phyloP scores from a whole-genome alignment of 139 green algal species.

The Tetraselmis striata region DNA sequence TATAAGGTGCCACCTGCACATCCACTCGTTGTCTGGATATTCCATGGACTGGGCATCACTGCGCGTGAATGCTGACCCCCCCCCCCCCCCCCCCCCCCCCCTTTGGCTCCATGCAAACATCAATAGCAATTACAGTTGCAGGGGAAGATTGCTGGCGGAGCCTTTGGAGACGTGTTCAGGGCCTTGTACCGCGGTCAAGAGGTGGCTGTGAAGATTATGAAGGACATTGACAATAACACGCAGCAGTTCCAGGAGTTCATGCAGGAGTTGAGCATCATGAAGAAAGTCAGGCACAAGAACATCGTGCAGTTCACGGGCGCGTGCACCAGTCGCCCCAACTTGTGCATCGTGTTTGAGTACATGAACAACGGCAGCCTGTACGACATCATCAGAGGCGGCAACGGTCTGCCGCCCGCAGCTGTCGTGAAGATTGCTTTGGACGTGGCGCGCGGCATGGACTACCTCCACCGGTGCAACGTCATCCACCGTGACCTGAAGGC shows the following conservation, averaged over 20 bases:
- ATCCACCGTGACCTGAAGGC: slow-evolving; percentile 87
- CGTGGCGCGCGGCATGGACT: slow-evolving; percentile 85
- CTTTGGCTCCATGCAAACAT: too few relatives aligned
- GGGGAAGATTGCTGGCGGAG: slow-evolving; percentile 78
- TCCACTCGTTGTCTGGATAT: too few relatives aligned
- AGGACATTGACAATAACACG: slow-evolving; percentile 76
- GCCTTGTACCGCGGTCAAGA: slow-evolving; percentile 95
- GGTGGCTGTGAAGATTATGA: slow-evolving; percentile 97
- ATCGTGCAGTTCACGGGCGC: slow-evolving; percentile 99
- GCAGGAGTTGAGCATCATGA: slow-evolving; percentile 83
- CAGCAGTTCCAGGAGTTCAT: slow-evolving; percentile 88
- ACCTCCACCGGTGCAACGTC: slow-evolving; percentile 96
- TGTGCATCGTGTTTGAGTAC: slow-evolving; percentile 99
- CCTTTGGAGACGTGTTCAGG: slow-evolving; percentile 92
- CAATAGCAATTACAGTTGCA: slow-evolving; percentile 76
- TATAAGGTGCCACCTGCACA: slow-evolving; percentile 15
- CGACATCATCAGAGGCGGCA: slow-evolving; percentile 77
- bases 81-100: too few relatives aligned
- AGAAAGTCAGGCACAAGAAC: slow-evolving; percentile 93
- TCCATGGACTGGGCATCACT: not conserved
- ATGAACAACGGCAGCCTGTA: slow-evolving; percentile 93
- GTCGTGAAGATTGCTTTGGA: slow-evolving; percentile 75
- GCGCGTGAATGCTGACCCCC: too few relatives aligned
- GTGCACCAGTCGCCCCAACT: slow-evolving; percentile 89
- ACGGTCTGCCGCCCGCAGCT: slow-evolving; percentile 30